Conservation (phyloP, 1,139 yeast genomes). For the Lodderomyces oxycetoniae region DNA sequence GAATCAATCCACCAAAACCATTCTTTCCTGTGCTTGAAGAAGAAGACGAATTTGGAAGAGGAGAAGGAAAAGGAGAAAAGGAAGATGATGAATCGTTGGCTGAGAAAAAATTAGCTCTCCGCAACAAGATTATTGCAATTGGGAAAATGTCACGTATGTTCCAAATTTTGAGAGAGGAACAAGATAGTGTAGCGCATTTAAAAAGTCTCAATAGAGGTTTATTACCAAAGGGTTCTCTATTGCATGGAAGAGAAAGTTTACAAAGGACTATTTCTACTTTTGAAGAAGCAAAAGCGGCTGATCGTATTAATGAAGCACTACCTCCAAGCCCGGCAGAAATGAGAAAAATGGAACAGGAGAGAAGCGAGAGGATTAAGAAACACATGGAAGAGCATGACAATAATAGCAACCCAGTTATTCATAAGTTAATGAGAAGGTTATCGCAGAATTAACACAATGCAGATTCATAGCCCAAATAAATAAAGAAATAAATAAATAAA, state of each 20-base stretch:
- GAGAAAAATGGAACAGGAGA: slow-evolving; percentile 41
- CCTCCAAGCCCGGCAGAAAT: slow-evolving; percentile 77
- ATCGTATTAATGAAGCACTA: slow-evolving; percentile 76
- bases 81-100: slow-evolving; percentile 28
- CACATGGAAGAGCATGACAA: slow-evolving; percentile 41
- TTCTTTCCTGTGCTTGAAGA: slow-evolving; percentile 7
- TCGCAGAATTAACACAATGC: slow-evolving; percentile 22
- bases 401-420: slow-evolving; percentile 31
- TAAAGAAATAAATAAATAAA: no score
- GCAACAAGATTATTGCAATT: slow-evolving; percentile 90
- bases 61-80: slow-evolving; percentile 12
- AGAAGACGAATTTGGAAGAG: slow-evolving; percentile 6
- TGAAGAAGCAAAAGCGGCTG: slow-evolving; percentile 82
- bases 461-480: no score
- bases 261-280: slow-evolving; percentile 65
- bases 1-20: slow-evolving; percentile 11
- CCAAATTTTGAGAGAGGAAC: slow-evolving; percentile 81
- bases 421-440: slow-evolving; percentile 38
- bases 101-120: slow-evolving; percentile 56
- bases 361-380: slow-evolving; percentile 35
- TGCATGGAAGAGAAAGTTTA: slow-evolving; percentile 80
- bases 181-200: slow-evolving; percentile 80
- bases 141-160: slow-evolving; percentile 95
- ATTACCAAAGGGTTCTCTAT: slow-evolving; percentile 82
- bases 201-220: slow-evolving; percentile 61